These are phyloP conservation scores for Xanthoconium separans DNA, from an alignment of 1,284 basidiomycete species.

Conservation along the genomic window DNA sequence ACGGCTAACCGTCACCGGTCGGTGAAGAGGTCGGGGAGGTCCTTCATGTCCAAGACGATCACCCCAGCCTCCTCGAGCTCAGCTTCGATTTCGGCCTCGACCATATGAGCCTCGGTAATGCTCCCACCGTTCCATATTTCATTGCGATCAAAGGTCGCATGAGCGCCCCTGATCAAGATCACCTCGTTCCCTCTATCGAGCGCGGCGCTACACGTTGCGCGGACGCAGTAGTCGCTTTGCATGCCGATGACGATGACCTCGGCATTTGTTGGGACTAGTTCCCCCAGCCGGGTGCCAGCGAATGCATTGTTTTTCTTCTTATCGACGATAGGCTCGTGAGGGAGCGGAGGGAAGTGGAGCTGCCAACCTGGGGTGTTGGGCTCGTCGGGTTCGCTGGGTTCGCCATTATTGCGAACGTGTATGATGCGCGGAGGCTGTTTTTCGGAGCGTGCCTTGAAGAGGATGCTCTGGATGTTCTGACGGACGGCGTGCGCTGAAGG, in stretches of 20 bases:
- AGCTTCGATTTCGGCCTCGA: slow-evolving; percentile 44
- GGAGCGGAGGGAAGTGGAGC: slow-evolving; percentile 50
- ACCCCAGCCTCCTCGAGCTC: slow-evolving; percentile 68
- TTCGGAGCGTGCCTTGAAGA: slow-evolving; percentile 49
- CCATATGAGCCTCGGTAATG: slow-evolving; percentile 42
- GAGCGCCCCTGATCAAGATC: slow-evolving; percentile 57
- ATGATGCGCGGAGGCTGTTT: slow-evolving; percentile 55
- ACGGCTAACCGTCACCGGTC: slow-evolving; percentile 32
- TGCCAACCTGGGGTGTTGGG: slow-evolving; percentile 53
- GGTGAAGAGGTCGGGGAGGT: slow-evolving; percentile 55
- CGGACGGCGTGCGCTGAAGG: slow-evolving; percentile 45
- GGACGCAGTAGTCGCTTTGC: slow-evolving; percentile 63
- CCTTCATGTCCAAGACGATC: slow-evolving; percentile 61
- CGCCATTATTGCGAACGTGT: slow-evolving; percentile 64
- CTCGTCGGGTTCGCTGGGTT: slow-evolving; percentile 58
- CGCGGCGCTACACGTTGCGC: slow-evolving; percentile 65
- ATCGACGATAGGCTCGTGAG: slow-evolving; percentile 55
- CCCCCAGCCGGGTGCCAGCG: slow-evolving; percentile 49
- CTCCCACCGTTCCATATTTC: slow-evolving; percentile 57
- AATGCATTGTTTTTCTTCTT: slow-evolving; percentile 73
- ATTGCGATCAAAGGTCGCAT: slow-evolving; percentile 63
- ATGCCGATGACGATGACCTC: slow-evolving; percentile 66
- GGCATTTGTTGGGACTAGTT: slow-evolving; percentile 48
- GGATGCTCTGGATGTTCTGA: slow-evolving; percentile 49
- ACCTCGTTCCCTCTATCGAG: slow-evolving; percentile 63